Evolutionary conservation across 371 early-diverging fungal species (phyloP).

Genomic region (Hamiltosporidium magnivora): DNA sequence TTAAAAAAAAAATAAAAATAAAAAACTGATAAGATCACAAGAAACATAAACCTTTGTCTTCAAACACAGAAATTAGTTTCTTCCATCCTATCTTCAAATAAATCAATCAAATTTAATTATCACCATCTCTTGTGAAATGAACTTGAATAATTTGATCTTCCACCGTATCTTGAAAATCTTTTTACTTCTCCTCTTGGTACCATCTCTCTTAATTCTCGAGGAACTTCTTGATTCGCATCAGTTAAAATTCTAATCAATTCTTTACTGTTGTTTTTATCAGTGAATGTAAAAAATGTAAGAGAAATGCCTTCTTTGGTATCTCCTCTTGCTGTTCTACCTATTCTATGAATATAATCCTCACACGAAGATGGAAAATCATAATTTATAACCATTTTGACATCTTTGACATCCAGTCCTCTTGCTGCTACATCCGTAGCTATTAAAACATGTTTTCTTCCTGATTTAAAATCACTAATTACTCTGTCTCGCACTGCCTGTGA

Average conservation of each 20-base stretch:
- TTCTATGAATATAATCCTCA: conserved; percentile 90
- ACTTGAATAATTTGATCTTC: too few relatives aligned
- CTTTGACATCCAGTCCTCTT: conserved; percentile 95
- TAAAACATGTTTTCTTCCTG: conserved; percentile 68
- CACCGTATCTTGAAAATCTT: background rate
- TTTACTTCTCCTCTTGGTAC: conserved; percentile 10
- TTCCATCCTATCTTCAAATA: too few relatives aligned
- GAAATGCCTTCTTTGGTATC: conserved; percentile 78
- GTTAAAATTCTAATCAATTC: conserved; percentile 73
- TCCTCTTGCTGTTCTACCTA: conserved; percentile 92
- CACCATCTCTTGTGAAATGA: too few relatives aligned
- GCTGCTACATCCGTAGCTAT: conserved; percentile 99
- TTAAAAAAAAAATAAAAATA: too few relatives aligned
- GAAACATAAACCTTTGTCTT: too few relatives aligned
- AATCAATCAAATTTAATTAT: too few relatives aligned
- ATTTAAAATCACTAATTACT: conserved; percentile 81
- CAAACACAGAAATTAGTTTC: too few relatives aligned
- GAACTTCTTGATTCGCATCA: conserved; percentile 81
- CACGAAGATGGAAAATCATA: conserved; percentile 87
- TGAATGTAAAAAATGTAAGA: conserved; percentile 82
- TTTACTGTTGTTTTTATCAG: conserved; percentile 71
- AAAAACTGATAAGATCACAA: too few relatives aligned
- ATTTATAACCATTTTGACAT: conserved; percentile 90
- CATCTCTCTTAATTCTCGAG: conserved; percentile 68
- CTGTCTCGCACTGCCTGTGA: conserved; percentile 90